Base-by-base conservation (phyloP, 768 basidiomycete genomes). In the Hydnum rufescens region DNA sequence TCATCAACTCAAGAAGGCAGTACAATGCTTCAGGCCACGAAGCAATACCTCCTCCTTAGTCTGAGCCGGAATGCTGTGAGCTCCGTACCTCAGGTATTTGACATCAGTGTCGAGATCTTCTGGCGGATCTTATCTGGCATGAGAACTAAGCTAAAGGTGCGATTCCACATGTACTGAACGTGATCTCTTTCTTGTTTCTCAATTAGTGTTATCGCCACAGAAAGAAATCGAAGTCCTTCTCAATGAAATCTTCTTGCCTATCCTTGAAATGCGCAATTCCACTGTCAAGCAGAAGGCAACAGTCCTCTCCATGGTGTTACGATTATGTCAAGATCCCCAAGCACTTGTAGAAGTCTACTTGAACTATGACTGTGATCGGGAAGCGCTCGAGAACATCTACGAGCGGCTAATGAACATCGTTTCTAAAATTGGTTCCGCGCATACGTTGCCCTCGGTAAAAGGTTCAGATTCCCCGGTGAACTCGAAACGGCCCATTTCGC, bases 181-280 rank as follows among this genome's bases (percentile, higher is more conserved):
- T 16, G 4, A 3, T n/a, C 3, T 3, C 31, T 30, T n/a, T 47
- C 6, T 18, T 34, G 19, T 22, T 5, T 25, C 53, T 54, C 32
- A 56, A 18, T 8, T 25, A 13, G 6, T 6, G 4, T 29, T 3
- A 26, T 19, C 16, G 32, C 29, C 59, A 43, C 63, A 96, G 93
- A 95, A 96, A 83, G 95, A 99, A 65, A 96, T 97, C 53, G 93
- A 96, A 64, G 90, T 99, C 32, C 71, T 99, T n/a, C 66, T 99
- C 47, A 92, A 95, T 59, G 95, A 99, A 64, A 97, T 99, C 57
- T 99, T 97, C 70, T 79, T 97, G 53, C 95, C 95, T 1, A 93
- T 99, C 47, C 71, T 97, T 54, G 95, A 99, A 67, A 96, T 99
- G 90, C 79, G 81, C 63, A 97, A 85, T 5, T 86, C 93, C 3